Conservation (phyloP, 495 filamentous ascomycete genomes). For the Daldinia vernicosa region DNA sequence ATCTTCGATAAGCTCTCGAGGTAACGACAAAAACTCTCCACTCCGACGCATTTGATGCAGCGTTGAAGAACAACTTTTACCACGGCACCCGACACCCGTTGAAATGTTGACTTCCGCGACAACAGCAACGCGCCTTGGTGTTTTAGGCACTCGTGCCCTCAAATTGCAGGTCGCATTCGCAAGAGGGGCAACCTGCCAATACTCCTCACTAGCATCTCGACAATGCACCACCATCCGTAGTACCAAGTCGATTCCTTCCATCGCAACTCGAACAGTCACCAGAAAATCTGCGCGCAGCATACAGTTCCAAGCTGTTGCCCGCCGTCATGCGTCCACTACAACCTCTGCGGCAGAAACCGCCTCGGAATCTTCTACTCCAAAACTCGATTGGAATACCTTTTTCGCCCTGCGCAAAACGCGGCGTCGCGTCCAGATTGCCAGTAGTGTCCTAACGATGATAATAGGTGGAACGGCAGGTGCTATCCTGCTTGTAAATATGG, state of each 20-base stretch:
- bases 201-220: slow-evolving; percentile 36
- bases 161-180: slow-evolving; percentile 40
- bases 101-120: slow-evolving; percentile 44
- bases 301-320: slow-evolving; percentile 41
- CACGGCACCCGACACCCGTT: slow-evolving; percentile 13
- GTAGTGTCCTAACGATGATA: slow-evolving; percentile 72
- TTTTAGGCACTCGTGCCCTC: slow-evolving; percentile 39
- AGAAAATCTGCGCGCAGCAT: slow-evolving; percentile 30
- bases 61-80: slow-evolving; percentile 6
- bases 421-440: slow-evolving; percentile 80
- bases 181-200: slow-evolving; percentile 43
- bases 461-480: slow-evolving; percentile 67
- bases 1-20: slow-evolving; percentile 15
- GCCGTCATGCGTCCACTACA: slow-evolving; percentile 51
- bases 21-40: slow-evolving; percentile 16
- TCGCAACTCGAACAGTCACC: slow-evolving; percentile 13
- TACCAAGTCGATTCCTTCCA: slow-evolving; percentile 32
- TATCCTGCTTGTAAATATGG: slow-evolving; percentile 66
- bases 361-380: slow-evolving; percentile 40
- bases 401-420: slow-evolving; percentile 87
- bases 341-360: slow-evolving; percentile 38
- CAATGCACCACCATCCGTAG: slow-evolving; percentile 37
- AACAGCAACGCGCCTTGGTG: slow-evolving; percentile 40
- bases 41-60: slow-evolving; percentile 13
- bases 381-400: slow-evolving; percentile 91